Evolutionary conservation across 345 rosid genomes (phyloP).

Genomic region (Schrenkiella parvula): DNA sequence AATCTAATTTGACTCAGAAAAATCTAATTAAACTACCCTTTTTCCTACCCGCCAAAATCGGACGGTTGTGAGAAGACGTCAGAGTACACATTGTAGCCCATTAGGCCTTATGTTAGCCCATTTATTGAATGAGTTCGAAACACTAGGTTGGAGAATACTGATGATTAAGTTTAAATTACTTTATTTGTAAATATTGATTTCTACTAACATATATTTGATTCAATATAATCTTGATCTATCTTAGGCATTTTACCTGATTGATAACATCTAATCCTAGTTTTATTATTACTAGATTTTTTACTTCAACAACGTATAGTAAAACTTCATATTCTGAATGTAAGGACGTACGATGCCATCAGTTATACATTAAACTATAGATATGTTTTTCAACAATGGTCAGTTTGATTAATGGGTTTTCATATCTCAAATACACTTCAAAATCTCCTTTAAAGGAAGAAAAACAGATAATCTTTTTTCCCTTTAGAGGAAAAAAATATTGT

Average conservation of each 20-base stretch:
- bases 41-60: not conserved
- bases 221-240: not conserved
- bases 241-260: not conserved
- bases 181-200: not conserved
- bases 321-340: not conserved
- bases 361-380: not conserved
- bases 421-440: constrained; percentile 7
- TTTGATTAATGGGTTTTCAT: constrained; percentile 2
- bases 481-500: not conserved
- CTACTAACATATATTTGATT: not conserved
- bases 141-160: too few relatives aligned
- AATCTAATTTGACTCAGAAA: too few relatives aligned
- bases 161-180: too few relatives aligned
- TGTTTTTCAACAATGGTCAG: not conserved
- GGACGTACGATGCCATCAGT: not conserved
- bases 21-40: not conserved
- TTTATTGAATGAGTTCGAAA: too few relatives aligned
- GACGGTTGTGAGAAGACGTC: not conserved
- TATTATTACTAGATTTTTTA: not conserved
- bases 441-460: not conserved
- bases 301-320: not conserved
- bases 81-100: not conserved
- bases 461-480: not conserved
- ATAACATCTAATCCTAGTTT: not conserved
- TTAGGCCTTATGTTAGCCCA: too few relatives aligned